Evolutionary conservation across 345 rosid species (phyloP).

Genomic region (Sonneratia alba): DNA sequence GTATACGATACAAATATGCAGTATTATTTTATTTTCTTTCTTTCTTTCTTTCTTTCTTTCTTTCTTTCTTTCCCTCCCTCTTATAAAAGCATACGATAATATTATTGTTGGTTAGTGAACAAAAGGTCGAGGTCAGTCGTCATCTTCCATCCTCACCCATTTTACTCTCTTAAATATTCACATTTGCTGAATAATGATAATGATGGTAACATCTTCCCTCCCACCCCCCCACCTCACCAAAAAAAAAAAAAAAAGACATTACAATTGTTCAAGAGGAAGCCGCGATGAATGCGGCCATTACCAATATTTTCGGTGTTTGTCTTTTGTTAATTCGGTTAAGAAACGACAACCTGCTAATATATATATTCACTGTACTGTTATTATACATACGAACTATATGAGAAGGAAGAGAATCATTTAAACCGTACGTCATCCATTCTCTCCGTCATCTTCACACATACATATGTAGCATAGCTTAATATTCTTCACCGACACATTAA

Average conservation of each 20-base stretch:
- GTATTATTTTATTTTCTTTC: not conserved
- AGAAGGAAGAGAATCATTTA: too few species aligned
- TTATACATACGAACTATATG: too few species aligned
- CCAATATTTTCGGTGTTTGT: not conserved
- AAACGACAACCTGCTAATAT: conserved; percentile 1
- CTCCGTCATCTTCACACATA: not conserved
- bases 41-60: not conserved
- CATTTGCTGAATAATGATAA: too few species aligned
- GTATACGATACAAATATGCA: too few species aligned
- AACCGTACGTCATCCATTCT: not conserved
- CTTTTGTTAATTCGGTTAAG: conserved; percentile 12
- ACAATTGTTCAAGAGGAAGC: not conserved
- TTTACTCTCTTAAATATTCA: too few species aligned
- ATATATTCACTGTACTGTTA: too few species aligned
- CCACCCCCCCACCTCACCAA: too few species aligned
- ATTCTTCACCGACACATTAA: not conserved
- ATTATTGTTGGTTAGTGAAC: not conserved
- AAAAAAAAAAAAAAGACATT: too few species aligned
- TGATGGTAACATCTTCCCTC: too few species aligned
- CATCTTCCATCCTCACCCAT: not conserved
- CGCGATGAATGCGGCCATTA: not conserved
- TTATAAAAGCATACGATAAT: too few species aligned
- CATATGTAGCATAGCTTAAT: too few species aligned
- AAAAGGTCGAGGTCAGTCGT: not conserved
- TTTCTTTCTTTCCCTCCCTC: too few species aligned